phyloP scores from a whole-genome alignment of 169 alveolate genomes.

The Cryptosporidium felis region DNA sequence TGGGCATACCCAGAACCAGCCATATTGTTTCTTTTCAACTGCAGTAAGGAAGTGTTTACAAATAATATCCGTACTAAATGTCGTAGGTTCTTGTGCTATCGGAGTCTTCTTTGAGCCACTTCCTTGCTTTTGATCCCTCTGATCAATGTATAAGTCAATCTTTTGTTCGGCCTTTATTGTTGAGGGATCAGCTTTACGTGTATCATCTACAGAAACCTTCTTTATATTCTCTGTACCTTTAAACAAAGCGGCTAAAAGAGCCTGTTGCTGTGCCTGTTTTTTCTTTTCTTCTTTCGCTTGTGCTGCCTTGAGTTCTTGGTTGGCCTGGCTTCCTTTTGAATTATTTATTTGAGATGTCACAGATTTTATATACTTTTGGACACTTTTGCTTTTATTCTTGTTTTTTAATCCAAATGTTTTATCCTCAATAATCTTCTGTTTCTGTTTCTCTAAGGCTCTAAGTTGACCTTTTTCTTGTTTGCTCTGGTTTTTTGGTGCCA shows the following conservation, averaged over 20 bases:
- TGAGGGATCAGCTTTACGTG: slow-evolving; percentile 81
- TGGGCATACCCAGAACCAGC: slow-evolving; percentile 99
- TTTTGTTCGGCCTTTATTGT: slow-evolving; percentile 85
- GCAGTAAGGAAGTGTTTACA: slow-evolving; percentile 96
- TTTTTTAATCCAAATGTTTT: slow-evolving; percentile 98
- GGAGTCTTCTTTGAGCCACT: not conserved
- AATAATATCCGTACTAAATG: slow-evolving; percentile 88
- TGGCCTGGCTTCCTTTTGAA: slow-evolving; percentile 67
- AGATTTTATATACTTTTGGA: slow-evolving; percentile 88
- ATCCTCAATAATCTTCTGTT: slow-evolving; percentile 97
- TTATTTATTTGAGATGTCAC: slow-evolving; percentile 62
- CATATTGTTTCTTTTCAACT: slow-evolving; percentile 92
- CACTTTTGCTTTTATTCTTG: slow-evolving; percentile 95
- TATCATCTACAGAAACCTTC: slow-evolving; percentile 79
- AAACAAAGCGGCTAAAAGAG: slow-evolving; percentile 91
- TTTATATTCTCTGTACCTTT: slow-evolving; percentile 86
- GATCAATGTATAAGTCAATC: slow-evolving; percentile 94
- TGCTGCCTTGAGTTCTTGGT: slow-evolving; percentile 73
- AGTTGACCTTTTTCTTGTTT: slow-evolving; percentile 86
- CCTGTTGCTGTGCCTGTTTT: slow-evolving; percentile 90
- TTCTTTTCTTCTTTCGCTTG: slow-evolving; percentile 93
- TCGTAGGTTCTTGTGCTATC: slow-evolving; percentile 72
- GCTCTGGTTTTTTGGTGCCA: slow-evolving; percentile 83
- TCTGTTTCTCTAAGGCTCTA: slow-evolving; percentile 93
- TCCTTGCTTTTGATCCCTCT: slow-evolving; percentile 84